Base-by-base conservation (phyloP, 345 rosid genomes). In the Sonneratia alba region DNA sequence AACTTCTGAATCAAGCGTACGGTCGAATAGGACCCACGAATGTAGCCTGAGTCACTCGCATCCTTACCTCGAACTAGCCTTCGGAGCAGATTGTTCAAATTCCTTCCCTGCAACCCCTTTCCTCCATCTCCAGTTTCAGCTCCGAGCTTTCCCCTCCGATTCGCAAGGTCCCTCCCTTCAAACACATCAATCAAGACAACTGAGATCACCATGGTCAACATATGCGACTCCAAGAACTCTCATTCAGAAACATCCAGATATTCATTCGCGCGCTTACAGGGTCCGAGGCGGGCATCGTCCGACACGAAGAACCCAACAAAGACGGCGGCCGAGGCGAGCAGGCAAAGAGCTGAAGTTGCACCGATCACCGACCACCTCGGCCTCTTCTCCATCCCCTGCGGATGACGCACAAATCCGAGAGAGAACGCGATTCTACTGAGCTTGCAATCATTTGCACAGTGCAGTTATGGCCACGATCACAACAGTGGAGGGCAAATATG, bases 61-160 rank as follows among this genome's bases (percentile, higher is more conserved):
- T 34, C 36, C 67, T 21, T 37, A 76, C 67, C 72, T 71, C 74
- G 36, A 24, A 49, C 61, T 13, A 45, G 21, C 55, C 71, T 65
- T 66, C 43, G 49, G 3, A 72, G 64, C 27, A 47, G 36, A 45
- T 22, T 5, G 18, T 32, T 15, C 14, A 45, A 15, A 13, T 16
- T 34, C 40, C 67, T 64, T 37, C 66, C 3, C 24, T 61, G 55
- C 59, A 53, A 53, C 67, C 24, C 66, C 3, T 11, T 24, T 40
- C 61, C 37, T 42, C 13, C 13, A 61, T 63, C 73, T 7, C 45
- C 27, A 16, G n/a, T 61, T 71, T 51, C 43, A 0, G 45, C 40
- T 27, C 37, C 43, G 32, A 55, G 36, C 3, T 51, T 21, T 37
- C 62, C 61, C 62, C 61, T 69, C 73, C 66, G 53, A 70, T 8